A percentile compares a stretch with the other conserved stretches of the same genome.
phyloP scores from a whole-genome alignment of 2,329 filamentous ascomycete genomes.

The Fusarium penzigii region DNA sequence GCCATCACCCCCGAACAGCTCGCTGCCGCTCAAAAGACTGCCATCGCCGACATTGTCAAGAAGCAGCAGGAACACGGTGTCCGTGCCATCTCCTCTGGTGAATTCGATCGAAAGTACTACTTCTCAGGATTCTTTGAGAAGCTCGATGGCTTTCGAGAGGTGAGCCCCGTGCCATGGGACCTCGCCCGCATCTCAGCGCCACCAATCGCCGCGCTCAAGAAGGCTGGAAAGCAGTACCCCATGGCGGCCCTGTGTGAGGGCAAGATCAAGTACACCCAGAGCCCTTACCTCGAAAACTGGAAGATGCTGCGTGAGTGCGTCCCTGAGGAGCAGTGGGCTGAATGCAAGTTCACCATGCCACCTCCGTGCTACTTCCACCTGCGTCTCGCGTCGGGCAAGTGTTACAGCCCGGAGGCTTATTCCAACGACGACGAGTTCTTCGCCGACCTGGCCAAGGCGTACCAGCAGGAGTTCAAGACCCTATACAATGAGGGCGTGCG shows the following conservation, averaged over 20 bases:
- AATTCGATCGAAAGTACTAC: slow-evolving; percentile 59
- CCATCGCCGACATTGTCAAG: slow-evolving; percentile 65
- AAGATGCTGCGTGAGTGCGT: slow-evolving; percentile 43
- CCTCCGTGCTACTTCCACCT: slow-evolving; percentile 69
- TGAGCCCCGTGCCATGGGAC: slow-evolving; percentile 41
- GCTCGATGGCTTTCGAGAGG: slow-evolving; percentile 41
- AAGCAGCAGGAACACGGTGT: slow-evolving; percentile 65
- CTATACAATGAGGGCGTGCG: slow-evolving; percentile 56
- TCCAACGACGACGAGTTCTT: slow-evolving; percentile 57
- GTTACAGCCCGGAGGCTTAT: slow-evolving; percentile 55
- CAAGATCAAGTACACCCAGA: slow-evolving; percentile 44
- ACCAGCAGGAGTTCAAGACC: slow-evolving; percentile 54
- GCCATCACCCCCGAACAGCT: slow-evolving; percentile 47
- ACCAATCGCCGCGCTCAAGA: slow-evolving; percentile 41
- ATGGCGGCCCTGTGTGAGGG: slow-evolving; percentile 43
- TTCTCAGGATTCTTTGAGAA: slow-evolving; percentile 52
- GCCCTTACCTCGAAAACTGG: slow-evolving; percentile 47
- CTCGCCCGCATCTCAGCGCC: slow-evolving; percentile 39
- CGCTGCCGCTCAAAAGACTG: slow-evolving; percentile 56
- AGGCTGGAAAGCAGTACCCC: slow-evolving; percentile 39
- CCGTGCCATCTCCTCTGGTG: slow-evolving; percentile 66
- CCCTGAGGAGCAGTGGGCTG: slow-evolving; percentile 58
- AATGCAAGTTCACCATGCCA: slow-evolving; percentile 69
- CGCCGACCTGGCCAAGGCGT: slow-evolving; percentile 56
- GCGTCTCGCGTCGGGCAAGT: slow-evolving; percentile 50